Evolutionary conservation across 2,329 filamentous ascomycete genomes (phyloP).

Genomic region (Leptosphaerulina australis): DNA sequence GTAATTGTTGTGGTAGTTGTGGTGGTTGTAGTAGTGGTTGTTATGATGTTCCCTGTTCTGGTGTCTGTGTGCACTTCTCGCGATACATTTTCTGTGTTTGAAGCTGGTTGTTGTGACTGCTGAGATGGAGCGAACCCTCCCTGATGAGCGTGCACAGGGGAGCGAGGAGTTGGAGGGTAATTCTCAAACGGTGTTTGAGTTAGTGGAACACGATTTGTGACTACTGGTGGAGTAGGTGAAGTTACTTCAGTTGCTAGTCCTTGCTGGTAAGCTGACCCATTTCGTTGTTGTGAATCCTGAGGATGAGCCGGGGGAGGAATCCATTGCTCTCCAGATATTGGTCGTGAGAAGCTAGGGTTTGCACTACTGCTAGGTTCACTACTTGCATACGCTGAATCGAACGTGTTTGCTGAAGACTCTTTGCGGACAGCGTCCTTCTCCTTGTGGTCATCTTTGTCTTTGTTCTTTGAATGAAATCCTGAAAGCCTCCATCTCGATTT

Average conservation of each 20-base stretch:
- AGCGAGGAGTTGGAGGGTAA: slow-evolving; percentile 12
- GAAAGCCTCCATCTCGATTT: slow-evolving; percentile 47
- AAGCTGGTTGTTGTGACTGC: slow-evolving; percentile 1
- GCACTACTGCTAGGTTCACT: slow-evolving; percentile 42
- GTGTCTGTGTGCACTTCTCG: slow-evolving; percentile 41
- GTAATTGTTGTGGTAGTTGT: slow-evolving; percentile 47
- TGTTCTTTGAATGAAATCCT: slow-evolving; percentile 47
- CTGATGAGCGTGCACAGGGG: slow-evolving; percentile 1
- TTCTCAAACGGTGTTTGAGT: slow-evolving; percentile 9
- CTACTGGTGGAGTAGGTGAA: slow-evolving; percentile 31
- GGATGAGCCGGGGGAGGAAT: slow-evolving; percentile 23
- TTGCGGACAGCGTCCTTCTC: slow-evolving; percentile 21
- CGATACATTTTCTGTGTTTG: slow-evolving; percentile 35
- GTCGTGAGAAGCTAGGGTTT: slow-evolving; percentile 41
- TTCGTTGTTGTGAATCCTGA: neutral
- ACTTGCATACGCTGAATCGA: slow-evolving; percentile 44
- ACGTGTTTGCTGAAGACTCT: slow-evolving; percentile 24
- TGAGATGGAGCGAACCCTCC: slow-evolving; percentile 3
- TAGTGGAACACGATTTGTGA: slow-evolving; percentile 3
- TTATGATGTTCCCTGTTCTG: slow-evolving; percentile 43
- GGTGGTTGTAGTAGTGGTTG: slow-evolving; percentile 45
- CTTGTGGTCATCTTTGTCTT: slow-evolving; percentile 30
- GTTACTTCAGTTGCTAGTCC: slow-evolving; percentile 19
- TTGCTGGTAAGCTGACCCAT: neutral
- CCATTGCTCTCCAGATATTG: slow-evolving; percentile 37